Conservation (phyloP, 2,329 filamentous ascomycete species). For the Lasiodiplodia theobromae region DNA sequence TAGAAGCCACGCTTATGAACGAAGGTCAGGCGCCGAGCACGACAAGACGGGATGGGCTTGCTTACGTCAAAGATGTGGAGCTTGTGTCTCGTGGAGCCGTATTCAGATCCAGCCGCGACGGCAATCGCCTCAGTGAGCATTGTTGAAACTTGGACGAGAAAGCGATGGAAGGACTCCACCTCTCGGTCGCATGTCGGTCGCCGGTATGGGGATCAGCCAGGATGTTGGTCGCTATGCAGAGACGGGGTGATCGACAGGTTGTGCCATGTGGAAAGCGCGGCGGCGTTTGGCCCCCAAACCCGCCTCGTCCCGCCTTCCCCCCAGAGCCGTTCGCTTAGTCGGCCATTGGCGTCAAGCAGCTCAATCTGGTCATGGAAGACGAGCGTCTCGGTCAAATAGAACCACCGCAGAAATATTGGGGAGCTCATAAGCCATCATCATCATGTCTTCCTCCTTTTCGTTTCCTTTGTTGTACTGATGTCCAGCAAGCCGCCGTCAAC, state of each 20-base stretch:
- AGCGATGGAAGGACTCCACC: background rate
- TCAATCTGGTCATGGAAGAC: constrained; percentile 17
- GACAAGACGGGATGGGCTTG: background rate
- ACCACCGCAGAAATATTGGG: constrained; percentile 19
- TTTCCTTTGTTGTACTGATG: constrained; percentile 9
- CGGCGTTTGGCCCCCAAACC: constrained; percentile 3
- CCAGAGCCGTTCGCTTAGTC: constrained; percentile 4
- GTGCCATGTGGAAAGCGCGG: background rate
- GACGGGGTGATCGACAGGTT: background rate
- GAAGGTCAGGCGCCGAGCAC: constrained; percentile 3
- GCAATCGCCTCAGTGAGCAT: background rate
- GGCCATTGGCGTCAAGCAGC: constrained; percentile 5
- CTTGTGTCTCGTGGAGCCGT: constrained; percentile 1
- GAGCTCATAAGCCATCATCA: background rate
- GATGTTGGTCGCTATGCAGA: background rate
- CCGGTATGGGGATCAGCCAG: background rate
- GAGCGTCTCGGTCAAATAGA: constrained; percentile 20
- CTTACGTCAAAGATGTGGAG: constrained; percentile 18
- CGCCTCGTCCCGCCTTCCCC: background rate
- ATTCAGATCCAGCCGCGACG: background rate
- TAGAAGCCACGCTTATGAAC: constrained; percentile 6
- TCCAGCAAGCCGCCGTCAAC: constrained; percentile 28
- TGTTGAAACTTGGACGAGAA: background rate
- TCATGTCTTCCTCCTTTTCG: constrained; percentile 9
- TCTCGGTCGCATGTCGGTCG: background rate